A percentile compares a stretch with the other conserved stretches of the same genome.
phyloP scores from a whole-genome alignment of 140 eudicot genomes.

The Bidens hawaiensis region DNA sequence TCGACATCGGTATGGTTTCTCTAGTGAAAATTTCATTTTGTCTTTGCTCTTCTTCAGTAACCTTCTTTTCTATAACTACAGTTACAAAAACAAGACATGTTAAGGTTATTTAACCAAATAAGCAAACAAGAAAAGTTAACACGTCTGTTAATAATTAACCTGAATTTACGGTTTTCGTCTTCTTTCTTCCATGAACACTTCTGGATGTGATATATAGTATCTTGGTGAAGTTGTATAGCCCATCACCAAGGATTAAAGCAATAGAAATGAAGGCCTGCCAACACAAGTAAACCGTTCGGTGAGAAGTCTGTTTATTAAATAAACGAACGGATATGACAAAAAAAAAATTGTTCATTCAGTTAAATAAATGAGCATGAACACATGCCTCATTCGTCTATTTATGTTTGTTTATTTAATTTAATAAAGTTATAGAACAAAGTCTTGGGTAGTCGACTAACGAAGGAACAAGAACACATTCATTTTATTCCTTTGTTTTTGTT shows the following conservation, averaged over 20 bases:
- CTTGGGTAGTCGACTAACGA: background rate
- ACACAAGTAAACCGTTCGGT: constrained; percentile 7
- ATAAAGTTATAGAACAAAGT: background rate
- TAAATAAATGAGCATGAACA: background rate
- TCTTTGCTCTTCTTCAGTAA: constrained; percentile 21
- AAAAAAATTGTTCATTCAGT: background rate
- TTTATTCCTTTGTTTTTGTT: background rate
- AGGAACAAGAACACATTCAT: background rate
- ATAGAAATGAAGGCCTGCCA: constrained; percentile 73
- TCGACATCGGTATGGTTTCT: constrained; percentile 63
- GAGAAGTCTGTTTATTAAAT: background rate
- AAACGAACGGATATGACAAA: background rate
- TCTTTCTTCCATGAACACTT: constrained; percentile 42
- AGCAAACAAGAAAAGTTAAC: background rate
- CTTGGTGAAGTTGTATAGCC: constrained; percentile 67
- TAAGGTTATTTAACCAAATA: background rate
- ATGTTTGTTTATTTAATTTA: background rate
- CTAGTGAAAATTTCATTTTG: constrained; percentile 49
- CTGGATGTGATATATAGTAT: constrained; percentile 41
- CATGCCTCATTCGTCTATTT: background rate
- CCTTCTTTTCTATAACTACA: constrained; percentile 27
- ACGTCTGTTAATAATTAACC: constrained; percentile 18
- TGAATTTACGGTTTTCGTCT: constrained; percentile 29
- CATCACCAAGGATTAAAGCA: constrained; percentile 79
- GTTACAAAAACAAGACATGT: constrained; percentile 1